Evolutionary conservation across 1,139 yeast species (phyloP).

Genomic region (Insectozyma bohioensis): DNA sequence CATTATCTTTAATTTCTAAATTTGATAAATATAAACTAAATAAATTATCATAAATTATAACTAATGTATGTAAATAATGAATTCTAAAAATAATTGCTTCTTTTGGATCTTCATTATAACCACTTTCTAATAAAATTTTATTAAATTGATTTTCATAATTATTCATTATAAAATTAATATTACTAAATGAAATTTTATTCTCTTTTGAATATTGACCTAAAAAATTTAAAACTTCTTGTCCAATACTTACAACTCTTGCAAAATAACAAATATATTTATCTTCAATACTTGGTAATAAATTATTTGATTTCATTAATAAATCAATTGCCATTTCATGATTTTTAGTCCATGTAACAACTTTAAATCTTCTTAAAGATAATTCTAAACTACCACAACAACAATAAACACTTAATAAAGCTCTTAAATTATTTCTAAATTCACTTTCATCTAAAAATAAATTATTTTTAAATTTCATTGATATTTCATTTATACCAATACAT

Average conservation of each 20-base stretch:
- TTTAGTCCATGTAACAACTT: slow-evolving; percentile 47
- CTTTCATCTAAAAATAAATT: slow-evolving; percentile 24
- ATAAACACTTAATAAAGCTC: slow-evolving; percentile 48
- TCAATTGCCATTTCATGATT: slow-evolving; percentile 39
- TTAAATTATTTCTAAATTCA: slow-evolving; percentile 36
- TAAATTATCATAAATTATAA: slow-evolving; percentile 50
- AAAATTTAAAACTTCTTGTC: slow-evolving; percentile 45
- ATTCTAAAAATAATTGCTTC: slow-evolving; percentile 34
- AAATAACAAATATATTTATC: slow-evolving; percentile 42
- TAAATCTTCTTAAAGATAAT: slow-evolving; percentile 49
- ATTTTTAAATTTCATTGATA: slow-evolving; percentile 24
- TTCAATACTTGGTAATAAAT: slow-evolving; percentile 19
- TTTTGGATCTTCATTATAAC: slow-evolving; percentile 25
- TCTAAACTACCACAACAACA: slow-evolving; percentile 52
- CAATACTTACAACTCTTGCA: slow-evolving; percentile 38
- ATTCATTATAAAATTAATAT: slow-evolving; percentile 12
- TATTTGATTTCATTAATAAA: slow-evolving; percentile 29
- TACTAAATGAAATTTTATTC: slow-evolving; percentile 2
- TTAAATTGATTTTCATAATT: slow-evolving; percentile 25
- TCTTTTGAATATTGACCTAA: slow-evolving; percentile 13
- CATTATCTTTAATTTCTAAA: slow-evolving; percentile 3
- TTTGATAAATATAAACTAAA: slow-evolving; percentile 29
- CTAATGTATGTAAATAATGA: slow-evolving; percentile 46
- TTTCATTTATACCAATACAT: slow-evolving; percentile 49
- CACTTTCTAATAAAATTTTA: slow-evolving; percentile 26